phyloP scores from a whole-genome alignment of 176 grass and related monocot genomes.

The Miscanthus lutarioriparius region DNA sequence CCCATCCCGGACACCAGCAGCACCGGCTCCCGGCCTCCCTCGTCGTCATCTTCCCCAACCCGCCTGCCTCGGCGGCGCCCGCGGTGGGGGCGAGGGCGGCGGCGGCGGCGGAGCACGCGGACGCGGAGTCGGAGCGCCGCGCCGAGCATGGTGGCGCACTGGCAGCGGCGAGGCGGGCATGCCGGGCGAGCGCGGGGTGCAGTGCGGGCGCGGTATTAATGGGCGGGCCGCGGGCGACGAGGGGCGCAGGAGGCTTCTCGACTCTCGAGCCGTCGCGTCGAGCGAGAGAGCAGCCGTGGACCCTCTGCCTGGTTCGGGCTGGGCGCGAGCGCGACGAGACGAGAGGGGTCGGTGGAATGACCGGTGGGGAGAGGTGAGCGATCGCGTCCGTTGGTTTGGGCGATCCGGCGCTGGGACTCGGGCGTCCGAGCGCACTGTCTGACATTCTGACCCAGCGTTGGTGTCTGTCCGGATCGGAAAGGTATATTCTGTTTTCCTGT shows the following conservation, averaged over 20 bases:
- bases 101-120: slow-evolving; percentile 39
- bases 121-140: slow-evolving; percentile 41
- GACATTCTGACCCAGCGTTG: background rate
- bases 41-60: background rate
- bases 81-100: background rate
- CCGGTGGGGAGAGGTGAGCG: background rate
- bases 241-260: slow-evolving; percentile 23
- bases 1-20: slow-evolving; percentile 92
- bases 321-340: too few relatives aligned
- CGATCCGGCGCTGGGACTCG: background rate
- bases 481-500: background rate
- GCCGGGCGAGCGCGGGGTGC: background rate
- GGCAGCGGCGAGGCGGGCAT: background rate
- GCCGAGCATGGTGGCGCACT: slow-evolving; percentile 41
- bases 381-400: background rate
- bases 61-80: background rate
- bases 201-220: slow-evolving; percentile 31
- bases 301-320: too few relatives aligned
- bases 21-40: slow-evolving; percentile 57
- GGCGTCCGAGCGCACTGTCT: background rate
- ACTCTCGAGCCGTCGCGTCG: background rate
- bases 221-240: background rate
- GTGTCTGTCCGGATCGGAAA: background rate
- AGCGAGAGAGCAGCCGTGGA: background rate
- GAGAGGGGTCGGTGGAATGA: background rate